These are phyloP conservation scores for Boletus eberwhitei DNA, from an alignment of 768 basidiomycete species.

Conservation along the genomic window DNA sequence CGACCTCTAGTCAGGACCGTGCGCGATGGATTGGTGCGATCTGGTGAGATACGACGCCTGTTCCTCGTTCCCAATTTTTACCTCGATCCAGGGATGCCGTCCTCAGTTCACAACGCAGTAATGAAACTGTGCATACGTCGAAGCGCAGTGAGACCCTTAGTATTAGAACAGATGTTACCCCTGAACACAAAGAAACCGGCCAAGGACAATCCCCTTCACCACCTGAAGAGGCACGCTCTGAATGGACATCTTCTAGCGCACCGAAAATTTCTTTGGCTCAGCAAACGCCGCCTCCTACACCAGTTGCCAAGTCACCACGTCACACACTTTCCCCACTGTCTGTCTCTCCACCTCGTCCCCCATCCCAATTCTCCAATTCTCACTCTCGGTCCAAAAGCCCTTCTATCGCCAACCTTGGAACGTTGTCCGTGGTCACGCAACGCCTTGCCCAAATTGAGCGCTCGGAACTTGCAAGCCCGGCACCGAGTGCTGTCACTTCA, in stretches of 20 bases:
- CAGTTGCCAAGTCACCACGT: slow-evolving; percentile 27
- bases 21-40: slow-evolving; percentile 74
- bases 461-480: slow-evolving; percentile 17
- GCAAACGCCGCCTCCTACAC: slow-evolving; percentile 20
- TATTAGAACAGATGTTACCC: slow-evolving; percentile 17
- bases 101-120: slow-evolving; percentile 38
- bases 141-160: slow-evolving; percentile 4
- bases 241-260: slow-evolving; percentile 28
- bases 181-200: background rate
- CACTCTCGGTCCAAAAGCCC: slow-evolving; percentile 43
- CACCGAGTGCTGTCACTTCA: slow-evolving; percentile 18
- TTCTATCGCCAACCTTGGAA: slow-evolving; percentile 59
- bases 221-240: slow-evolving; percentile 20
- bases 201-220: slow-evolving; percentile 9
- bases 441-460: slow-evolving; percentile 60
- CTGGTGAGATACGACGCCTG: slow-evolving; percentile 44
- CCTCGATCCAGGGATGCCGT: slow-evolving; percentile 52
- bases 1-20: slow-evolving; percentile 55
- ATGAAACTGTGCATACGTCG: background rate
- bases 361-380: slow-evolving; percentile 26
- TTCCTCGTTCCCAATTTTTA: background rate
- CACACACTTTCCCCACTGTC: slow-evolving; percentile 18
- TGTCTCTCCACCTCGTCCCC: slow-evolving; percentile 22
- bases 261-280: slow-evolving; percentile 8
- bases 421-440: slow-evolving; percentile 62